Conservation (phyloP, 768 basidiomycete genomes). For the Amyloporia xantha region DNA sequence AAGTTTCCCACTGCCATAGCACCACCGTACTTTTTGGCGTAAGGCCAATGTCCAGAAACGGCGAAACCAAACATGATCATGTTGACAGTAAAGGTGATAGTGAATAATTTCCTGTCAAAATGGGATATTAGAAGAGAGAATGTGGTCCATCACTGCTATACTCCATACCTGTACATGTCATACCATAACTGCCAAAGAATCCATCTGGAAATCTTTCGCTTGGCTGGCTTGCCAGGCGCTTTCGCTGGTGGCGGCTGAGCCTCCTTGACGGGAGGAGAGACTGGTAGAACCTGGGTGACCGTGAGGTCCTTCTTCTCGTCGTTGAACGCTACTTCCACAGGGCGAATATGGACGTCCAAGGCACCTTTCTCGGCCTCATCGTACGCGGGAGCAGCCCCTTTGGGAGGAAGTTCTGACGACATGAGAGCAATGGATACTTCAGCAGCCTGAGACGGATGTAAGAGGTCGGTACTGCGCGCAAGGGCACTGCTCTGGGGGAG, state of each 20-base stretch:
- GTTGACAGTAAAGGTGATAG: conserved; percentile 53
- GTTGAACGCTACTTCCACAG: conserved; percentile 14
- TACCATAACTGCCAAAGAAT: conserved; percentile 66
- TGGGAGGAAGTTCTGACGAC: conserved; percentile 15
- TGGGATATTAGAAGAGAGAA: neutral
- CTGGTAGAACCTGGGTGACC: conserved; percentile 22
- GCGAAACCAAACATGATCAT: conserved; percentile 54
- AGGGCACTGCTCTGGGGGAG: neutral
- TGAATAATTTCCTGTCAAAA: conserved; percentile 69
- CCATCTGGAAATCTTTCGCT: conserved; percentile 54
- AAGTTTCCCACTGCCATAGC: conserved; percentile 73
- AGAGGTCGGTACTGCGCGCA: neutral
- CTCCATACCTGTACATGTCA: conserved; percentile 63
- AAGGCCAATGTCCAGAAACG: conserved; percentile 57
- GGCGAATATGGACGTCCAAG: conserved; percentile 36
- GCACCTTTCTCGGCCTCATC: conserved; percentile 56
- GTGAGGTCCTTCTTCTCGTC: conserved; percentile 34
- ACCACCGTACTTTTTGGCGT: conserved; percentile 58
- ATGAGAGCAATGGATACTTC: conserved; percentile 9
- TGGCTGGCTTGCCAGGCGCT: conserved; percentile 29
- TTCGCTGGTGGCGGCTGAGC: conserved; percentile 31
- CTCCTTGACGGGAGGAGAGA: conserved; percentile 33
- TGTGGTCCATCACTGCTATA: neutral
- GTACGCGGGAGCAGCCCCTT: conserved; percentile 33
- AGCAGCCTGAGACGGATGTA: neutral